Evolutionary conservation across 768 basidiomycete genomes (phyloP), one percentile per base, ranked within the genome.

Genomic region (Austroboletus eburneus): DNA sequence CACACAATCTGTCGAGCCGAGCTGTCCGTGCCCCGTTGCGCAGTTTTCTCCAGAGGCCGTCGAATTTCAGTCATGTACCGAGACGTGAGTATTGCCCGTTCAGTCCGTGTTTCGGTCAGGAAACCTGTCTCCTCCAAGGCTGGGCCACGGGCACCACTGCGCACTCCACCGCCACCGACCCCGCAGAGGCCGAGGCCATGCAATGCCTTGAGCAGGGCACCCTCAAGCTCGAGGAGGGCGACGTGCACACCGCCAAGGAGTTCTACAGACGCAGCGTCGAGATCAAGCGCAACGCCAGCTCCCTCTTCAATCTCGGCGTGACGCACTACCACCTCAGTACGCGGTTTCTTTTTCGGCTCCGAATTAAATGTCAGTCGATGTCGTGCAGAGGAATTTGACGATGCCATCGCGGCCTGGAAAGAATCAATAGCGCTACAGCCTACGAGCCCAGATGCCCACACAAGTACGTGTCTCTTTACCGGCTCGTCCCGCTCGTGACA

Each of bases 311-410:
- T 62, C 76, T 91, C 13, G 90, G 91, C 35, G 91, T 92, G 24
- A 90, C 91, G 4, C 83, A 89, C 59, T 92, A 91, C 64, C 90
- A 92, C 65, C 77, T 91, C 39, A 91, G 89, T 91, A 62, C 48
- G 82, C 74, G 20, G 50, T 34, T 45, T 40, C 32, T 39, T 49
- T 46, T 56, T 49, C 45, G n/a, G 40, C 39, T 36, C 38, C 40
- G 53, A 56, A 54, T 39, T 24, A 46, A 43, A 45, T 49, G 41
- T 52, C 57, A 39, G 53, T 51, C 36, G 46, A 35, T 45, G 47
- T 50, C 45, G 32, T 51, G 30, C 47, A 93, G 90, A 91, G 79
- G 87, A 92, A 62, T 93, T 83, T 63, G 85, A 90, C 57, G 80
- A 86, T 27, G 91, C 91, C 24, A 92, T 93, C 51, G 69, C 79